Base-by-base conservation (phyloP, 768 basidiomycete species). In the Podaxis sp. region DNA sequence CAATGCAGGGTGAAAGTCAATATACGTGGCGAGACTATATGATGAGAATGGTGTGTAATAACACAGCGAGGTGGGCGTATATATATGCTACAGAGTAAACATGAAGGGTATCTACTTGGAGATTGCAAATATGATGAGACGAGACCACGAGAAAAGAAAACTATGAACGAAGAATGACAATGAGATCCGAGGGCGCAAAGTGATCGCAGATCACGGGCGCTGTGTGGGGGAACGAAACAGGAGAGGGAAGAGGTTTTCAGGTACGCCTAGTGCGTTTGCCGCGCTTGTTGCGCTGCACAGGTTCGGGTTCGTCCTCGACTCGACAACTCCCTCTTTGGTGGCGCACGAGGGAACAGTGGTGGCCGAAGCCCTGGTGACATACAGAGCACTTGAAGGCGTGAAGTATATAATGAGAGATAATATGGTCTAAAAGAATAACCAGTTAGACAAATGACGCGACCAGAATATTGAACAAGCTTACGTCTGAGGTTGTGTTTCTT, bases 401-500 rank as follows among this genome's bases (percentile, higher is more conserved):
- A 3, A 48, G 20, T 6, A 13, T 37, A 11, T 20, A 55, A 20
- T 62, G 60, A 1, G 60, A 62, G 22, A 24, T 33, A 13, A 62
- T 36, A 11, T 62, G 60, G 4, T 54, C 60, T 62, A 55, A 13
- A 11, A 26, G 1, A 37, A 3, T 38, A 12, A 17, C 12, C 20
- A 37, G 17, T 62, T 17, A 62, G 53, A 46, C 40, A 26, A 33
- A n/a, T 3, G 20, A 37, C 7, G 8, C 6, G 15, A 26, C 12
- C 12, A n/a, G 24, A 22, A 17, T 13, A 24, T 28, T 24, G 24
- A 15, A 17, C 17, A 17, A 48, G 26, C 60, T 36, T 46, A 62
- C 60, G 33, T 10, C 28, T 36, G 15, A 62, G 26, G 17, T 62
- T 62, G n/a, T 62, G 60, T 56, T 55, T 54, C 52, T 44, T 48